Base-by-base conservation (phyloP, 1,284 basidiomycete genomes). In the Ustilago xerochloae region DNA sequence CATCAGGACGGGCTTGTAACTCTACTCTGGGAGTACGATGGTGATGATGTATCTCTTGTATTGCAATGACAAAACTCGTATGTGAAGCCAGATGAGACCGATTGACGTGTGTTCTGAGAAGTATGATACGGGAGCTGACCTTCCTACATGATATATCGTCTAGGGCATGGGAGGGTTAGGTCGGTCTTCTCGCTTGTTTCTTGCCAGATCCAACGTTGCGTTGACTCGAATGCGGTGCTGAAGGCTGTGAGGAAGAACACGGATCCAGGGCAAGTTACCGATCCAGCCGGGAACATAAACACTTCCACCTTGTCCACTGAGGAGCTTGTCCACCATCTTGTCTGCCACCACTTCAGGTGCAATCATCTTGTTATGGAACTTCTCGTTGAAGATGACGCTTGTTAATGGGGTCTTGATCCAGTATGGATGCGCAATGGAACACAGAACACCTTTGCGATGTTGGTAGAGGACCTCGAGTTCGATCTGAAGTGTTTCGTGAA, bases 391-490 rank as follows among this genome's bases (percentile, higher is more conserved):
- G 16, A 64, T 57, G 6, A 6, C 3, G 0, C 33, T 28, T 12
- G 46, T 48, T 22, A 75, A 51, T 7, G 46, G 35, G 0, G 66
- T 70, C 5, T 7, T 4, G 18, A 60, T 47, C 72, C 72, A 75
- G 46, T 63, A 69, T 6, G 72, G 72, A 28, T 70, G 66, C 1
- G 46, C 62, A 28, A 69, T 66, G 8, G 26, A 35, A 52, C 60
- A 63, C 0, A 24, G 16, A 7, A 84, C 71, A 15, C 76, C 75
- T 3, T 56, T 70, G 12, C 73, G 63, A 24, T 74, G 60, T 33
- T 63, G 63, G 66, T 81, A 82, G 26, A 78, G 63, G 20, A 72
- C 48, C 9, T 77, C 64, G 36, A 84, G 68, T 57, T 84, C 82
- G 32, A 63, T 59, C 45, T 66, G 66, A 10, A 83, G 69, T 24